Base-by-base conservation (phyloP, 768 basidiomycete species). In the Lentinula sp. region DNA sequence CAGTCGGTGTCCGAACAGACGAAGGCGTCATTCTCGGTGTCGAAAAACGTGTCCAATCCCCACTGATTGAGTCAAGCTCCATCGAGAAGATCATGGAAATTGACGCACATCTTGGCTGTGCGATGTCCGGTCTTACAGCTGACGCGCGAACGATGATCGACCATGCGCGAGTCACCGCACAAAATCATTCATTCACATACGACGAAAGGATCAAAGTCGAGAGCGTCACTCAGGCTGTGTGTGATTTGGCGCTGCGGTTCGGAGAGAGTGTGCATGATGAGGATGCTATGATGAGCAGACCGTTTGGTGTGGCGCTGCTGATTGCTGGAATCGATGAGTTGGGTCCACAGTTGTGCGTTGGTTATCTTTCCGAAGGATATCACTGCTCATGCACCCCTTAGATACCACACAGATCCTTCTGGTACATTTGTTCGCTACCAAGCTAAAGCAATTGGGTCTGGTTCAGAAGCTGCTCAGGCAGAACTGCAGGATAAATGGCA, bases 31-130 rank as follows among this genome's bases (percentile, higher is more conserved):
- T 98, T 65, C 88, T 99, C 61, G 97, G 86, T 59, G 94, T 98
- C 65, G 97, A 99, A 80, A 98, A 99, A 78, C 95, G 97, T 73
- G 93, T 97, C 57, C 95, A 97, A 74, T 98, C 95, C 0, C 92
- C 95, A 9, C 84, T 99, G 52, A 85, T 98, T 68, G 97, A 98
- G 77, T 87, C 94, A 43, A 89, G 84, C 64, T 95, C 95, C 59
- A 95, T 99, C 70, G 96, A 99, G 74, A 98, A 98, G 81, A 98
- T 98, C 72, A 98, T 99, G 96, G 97, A 99, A 78, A 98, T 99
- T 69, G 97, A 98, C 77, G 65, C 74, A 11, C 97, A 99, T 77
- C 86, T 99, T 62, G 97, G 95, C 9, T 98, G 95, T 67, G 97
- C 97, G 61, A 98, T 98, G 95, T 95, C 93, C 50, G 91, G 91